phyloP scores from a whole-genome alignment of 371 early-diverging fungal species.

The Zychaea mexicana region DNA sequence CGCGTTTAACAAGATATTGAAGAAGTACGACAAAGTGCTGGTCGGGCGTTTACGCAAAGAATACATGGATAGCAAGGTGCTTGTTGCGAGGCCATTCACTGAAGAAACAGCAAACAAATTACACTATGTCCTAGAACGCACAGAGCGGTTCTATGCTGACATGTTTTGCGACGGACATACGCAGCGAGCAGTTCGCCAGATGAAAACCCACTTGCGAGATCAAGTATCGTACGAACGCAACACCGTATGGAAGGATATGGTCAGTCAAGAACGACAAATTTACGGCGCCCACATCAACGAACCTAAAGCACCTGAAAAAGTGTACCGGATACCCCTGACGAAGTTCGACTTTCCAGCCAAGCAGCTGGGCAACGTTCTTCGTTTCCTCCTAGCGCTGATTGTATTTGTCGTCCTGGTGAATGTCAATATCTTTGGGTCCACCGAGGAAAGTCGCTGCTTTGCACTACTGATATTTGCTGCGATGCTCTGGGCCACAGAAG shows the following conservation, averaged over 20 bases:
- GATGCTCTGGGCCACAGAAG: slow-evolving; percentile 71
- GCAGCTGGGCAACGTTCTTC: slow-evolving; percentile 20
- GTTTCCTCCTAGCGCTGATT: slow-evolving; percentile 39
- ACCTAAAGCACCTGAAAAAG: slow-evolving; percentile 14
- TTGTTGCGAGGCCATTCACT: slow-evolving; percentile 50
- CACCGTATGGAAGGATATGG: slow-evolving; percentile 83
- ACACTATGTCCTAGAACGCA: slow-evolving; percentile 39
- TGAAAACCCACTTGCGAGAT: slow-evolving; percentile 66
- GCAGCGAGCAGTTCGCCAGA: slow-evolving; percentile 54
- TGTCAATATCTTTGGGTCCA: slow-evolving; percentile 53
- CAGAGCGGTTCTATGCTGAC: slow-evolving; percentile 60
- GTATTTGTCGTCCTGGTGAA: slow-evolving; percentile 59
- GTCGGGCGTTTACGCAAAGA: slow-evolving; percentile 39
- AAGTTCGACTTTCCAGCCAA: slow-evolving; percentile 10
- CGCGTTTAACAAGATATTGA: slow-evolving; percentile 92
- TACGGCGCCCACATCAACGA: slow-evolving; percentile 40
- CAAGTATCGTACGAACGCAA: slow-evolving; percentile 77
- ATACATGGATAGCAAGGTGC: slow-evolving; percentile 56
- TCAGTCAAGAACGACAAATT: slow-evolving; percentile 65
- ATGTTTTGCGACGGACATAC: slow-evolving; percentile 52
- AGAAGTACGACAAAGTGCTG: slow-evolving; percentile 91
- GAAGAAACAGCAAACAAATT: slow-evolving; percentile 38
- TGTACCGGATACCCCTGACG: slow-evolving; percentile 30
- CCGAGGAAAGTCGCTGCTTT: slow-evolving; percentile 59
- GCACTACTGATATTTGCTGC: slow-evolving; percentile 65